Percentiles rank a stretch among this genome's conserved stretches.
These are phyloP conservation scores for Pseudomicrostroma phylloplanum DNA, from an alignment of 1,284 basidiomycete genomes.

Conservation along the genomic window DNA sequence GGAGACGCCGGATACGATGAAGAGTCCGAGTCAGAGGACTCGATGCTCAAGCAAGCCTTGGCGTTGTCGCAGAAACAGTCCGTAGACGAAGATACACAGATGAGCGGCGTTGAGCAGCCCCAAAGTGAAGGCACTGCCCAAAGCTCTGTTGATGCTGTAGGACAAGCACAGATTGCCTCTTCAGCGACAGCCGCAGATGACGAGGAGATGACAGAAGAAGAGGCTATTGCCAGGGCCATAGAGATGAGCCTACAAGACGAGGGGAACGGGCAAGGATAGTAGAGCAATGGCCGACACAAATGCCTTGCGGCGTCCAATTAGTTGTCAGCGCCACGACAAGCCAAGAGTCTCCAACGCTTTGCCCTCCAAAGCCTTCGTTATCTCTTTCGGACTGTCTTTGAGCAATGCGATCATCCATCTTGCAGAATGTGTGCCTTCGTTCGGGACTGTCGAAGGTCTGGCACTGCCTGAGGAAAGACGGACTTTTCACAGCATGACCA, in stretches of 20 bases:
- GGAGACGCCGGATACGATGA: conserved; percentile 20
- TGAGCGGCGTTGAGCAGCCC: conserved; percentile 23
- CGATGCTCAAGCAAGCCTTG: conserved; percentile 40
- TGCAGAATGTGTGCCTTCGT: too few relatives aligned
- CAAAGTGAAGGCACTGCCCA: too few relatives aligned
- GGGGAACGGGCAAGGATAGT: conserved; percentile 9
- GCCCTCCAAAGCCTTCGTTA: too few relatives aligned
- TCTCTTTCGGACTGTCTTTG: too few relatives aligned
- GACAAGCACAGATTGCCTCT: conserved; percentile 21
- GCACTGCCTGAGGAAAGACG: too few relatives aligned
- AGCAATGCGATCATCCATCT: too few relatives aligned
- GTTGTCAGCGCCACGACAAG: too few relatives aligned
- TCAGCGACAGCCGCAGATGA: conserved; percentile 40
- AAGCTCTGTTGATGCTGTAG: too few relatives aligned
- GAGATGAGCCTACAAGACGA: conserved; percentile 44
- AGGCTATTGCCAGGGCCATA: conserved; percentile 49
- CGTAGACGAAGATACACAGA: conserved; percentile 37
- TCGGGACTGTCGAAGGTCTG: too few relatives aligned
- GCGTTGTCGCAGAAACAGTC: conserved; percentile 25
- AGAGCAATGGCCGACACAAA: background rate
- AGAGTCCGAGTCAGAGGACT: conserved; percentile 38
- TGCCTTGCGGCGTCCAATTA: too few relatives aligned
- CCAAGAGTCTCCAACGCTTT: too few relatives aligned
- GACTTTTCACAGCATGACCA: too few relatives aligned
- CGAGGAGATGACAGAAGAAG: conserved; percentile 49